Conservation (phyloP, 257 asterid genomes). For the Nicotiana knightiana region DNA sequence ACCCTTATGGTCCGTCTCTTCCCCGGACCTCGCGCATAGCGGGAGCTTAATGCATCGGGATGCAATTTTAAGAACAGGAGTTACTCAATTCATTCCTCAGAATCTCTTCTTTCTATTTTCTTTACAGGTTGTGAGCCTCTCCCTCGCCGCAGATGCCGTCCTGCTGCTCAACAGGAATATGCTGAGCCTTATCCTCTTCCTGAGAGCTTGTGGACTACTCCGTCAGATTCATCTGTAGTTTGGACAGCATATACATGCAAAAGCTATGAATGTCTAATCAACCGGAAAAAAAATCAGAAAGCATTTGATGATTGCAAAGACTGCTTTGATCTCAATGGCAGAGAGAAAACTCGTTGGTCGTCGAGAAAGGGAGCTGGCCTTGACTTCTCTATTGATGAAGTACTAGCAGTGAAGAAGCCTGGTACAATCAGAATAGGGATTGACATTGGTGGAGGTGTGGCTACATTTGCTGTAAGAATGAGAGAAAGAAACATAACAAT, state of each 20-base stretch:
- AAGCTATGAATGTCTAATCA: slow-evolving; percentile 42
- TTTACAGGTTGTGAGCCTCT: slow-evolving; percentile 60
- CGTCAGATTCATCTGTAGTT: slow-evolving; percentile 57
- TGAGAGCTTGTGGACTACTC: slow-evolving; percentile 49
- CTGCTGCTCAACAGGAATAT: slow-evolving; percentile 29
- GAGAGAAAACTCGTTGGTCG: slow-evolving; percentile 46
- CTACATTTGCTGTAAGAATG: slow-evolving; percentile 73
- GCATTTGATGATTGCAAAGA: slow-evolving; percentile 66
- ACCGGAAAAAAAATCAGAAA: slow-evolving; percentile 35
- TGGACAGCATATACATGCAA: slow-evolving; percentile 70
- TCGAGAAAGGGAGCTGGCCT: slow-evolving; percentile 15
- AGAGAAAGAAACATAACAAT: slow-evolving; percentile 52
- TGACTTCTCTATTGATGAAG: slow-evolving; percentile 62
- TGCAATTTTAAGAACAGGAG: not conserved
- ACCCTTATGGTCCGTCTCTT: too few relatives aligned
- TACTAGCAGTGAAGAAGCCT: slow-evolving; percentile 32
- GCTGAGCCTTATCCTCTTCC: slow-evolving; percentile 59
- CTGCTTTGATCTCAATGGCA: slow-evolving; percentile 55
- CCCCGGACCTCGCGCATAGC: too few relatives aligned
- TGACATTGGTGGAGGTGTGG: slow-evolving; percentile 78
- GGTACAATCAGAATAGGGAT: slow-evolving; percentile 61
- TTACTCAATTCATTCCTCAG: not conserved
- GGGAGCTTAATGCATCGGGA: too few relatives aligned
- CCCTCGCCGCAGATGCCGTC: slow-evolving; percentile 73
- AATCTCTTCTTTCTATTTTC: not conserved